Evolutionary conservation across 441 rosid species (phyloP).

Genomic region (Syzygium syzygioides): DNA sequence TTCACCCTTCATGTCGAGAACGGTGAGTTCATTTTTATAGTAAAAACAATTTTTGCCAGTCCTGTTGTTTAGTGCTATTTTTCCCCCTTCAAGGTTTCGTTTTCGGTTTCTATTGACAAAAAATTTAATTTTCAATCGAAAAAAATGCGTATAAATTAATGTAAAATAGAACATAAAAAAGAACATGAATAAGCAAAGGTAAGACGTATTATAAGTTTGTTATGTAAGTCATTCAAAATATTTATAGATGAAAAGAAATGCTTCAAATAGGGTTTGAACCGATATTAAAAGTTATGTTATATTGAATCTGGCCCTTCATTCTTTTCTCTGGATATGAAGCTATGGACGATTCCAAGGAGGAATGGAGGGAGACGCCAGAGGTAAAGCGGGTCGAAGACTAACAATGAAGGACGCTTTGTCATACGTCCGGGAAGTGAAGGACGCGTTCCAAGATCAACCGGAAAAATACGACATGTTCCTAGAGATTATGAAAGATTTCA

Average conservation of each 20-base stretch:
- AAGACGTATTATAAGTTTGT: neutral
- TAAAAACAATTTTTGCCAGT: neutral
- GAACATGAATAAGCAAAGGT: too few species aligned
- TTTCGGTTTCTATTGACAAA: neutral
- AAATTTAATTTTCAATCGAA: neutral
- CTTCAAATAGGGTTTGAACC: too few species aligned
- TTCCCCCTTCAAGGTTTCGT: neutral
- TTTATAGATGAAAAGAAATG: neutral
- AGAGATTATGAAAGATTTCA: constrained; percentile 90
- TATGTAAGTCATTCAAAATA: neutral
- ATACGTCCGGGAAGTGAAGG: constrained; percentile 82
- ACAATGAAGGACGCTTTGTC: constrained; percentile 76
- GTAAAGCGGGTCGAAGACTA: constrained; percentile 40
- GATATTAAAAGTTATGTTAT: neutral
- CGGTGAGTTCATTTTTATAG: constrained; percentile 41
- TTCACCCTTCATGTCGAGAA: constrained; percentile 55
- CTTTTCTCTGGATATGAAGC: constrained; percentile 29
- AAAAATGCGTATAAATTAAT: neutral
- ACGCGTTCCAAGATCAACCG: constrained; percentile 85
- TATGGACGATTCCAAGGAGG: constrained; percentile 43
- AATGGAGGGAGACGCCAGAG: constrained; percentile 18
- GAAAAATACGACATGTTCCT: constrained; percentile 83
- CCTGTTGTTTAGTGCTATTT: neutral
- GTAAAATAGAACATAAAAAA: neutral
- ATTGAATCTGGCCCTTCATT: neutral